A percentile compares a stretch with the other conserved stretches of the same genome.
These are phyloP conservation scores for Boletus subcaerulescens DNA, from an alignment of 768 basidiomycete species.

Conservation along the genomic window DNA sequence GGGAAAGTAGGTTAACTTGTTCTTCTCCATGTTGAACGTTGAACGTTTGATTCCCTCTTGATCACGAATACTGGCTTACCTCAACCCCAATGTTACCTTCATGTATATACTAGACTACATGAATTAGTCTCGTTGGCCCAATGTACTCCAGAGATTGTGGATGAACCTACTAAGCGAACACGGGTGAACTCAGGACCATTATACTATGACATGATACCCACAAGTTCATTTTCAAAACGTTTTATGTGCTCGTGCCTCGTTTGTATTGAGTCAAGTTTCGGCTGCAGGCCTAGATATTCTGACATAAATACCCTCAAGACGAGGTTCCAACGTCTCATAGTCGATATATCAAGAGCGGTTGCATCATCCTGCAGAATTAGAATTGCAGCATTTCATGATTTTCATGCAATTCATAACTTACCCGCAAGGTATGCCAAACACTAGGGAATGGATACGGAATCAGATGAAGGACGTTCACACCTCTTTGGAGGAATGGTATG, in stretches of 20 bases:
- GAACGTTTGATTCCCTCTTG: background rate
- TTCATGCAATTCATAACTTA: constrained; percentile 34
- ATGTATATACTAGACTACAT: background rate
- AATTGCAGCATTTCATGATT: background rate
- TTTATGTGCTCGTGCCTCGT: constrained; percentile 25
- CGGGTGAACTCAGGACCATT: background rate
- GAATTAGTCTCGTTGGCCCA: background rate
- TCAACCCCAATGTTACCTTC: background rate
- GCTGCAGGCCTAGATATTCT: constrained; percentile 79
- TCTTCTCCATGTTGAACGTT: background rate
- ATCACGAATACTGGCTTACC: background rate
- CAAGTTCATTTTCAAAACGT: constrained; percentile 46
- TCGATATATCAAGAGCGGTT: constrained; percentile 76
- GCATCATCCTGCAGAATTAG: constrained; percentile 75
- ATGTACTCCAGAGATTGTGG: background rate
- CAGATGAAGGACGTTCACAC: constrained; percentile 87
- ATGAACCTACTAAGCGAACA: constrained; percentile 18
- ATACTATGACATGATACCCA: constrained; percentile 28
- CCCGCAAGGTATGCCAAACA: constrained; percentile 84
- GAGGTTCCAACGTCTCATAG: constrained; percentile 87
- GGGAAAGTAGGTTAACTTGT: constrained; percentile 4
- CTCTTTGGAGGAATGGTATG: constrained; percentile 77
- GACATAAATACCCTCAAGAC: constrained; percentile 83
- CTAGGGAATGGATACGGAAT: constrained; percentile 86
- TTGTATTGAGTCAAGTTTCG: constrained; percentile 39